Evolutionary conservation across 2,329 filamentous ascomycete species (phyloP), one percentile per base, ranked within the genome.

Genomic region (Fusarium acutatum): DNA sequence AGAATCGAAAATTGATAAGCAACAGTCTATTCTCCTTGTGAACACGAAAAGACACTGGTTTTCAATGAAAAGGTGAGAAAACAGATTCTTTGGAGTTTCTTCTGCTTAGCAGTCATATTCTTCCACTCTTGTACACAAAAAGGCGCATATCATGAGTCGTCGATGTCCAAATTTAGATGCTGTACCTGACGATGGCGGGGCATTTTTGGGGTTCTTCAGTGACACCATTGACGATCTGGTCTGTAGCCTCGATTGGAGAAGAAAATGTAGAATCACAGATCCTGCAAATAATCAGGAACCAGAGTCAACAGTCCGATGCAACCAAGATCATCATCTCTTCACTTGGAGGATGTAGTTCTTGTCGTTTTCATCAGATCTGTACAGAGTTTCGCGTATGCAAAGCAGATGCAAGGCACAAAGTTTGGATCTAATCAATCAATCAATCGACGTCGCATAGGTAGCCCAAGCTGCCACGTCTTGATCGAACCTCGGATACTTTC

Each of bases 171-270:
- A 64, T 50, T 43, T 30, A 38, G 47, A 20, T 41, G 34, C 43
- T 46, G 56, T 63, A 40, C 41, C 41, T 69, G 47, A 47, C 26
- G 22, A 60, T 59, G 28, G 60, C 46, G 64, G 71, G 71, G 58
- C 43, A 72, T 66, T 46, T 50, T 53, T 44, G 35, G 59, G 59
- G 72, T 59, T 59, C 30, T 12, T 20, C 22, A 60, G 63, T 75
- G 65, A 75, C 69, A 61, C 69, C 69, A 74, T 74, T 52, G 59
- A 69, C 69, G 73, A 69, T 70, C 58, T 74, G 54, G 47, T 35
- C 41, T 41, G 15, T 26, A 52, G 46, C 44, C n/a, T 64, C 65
- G 67, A 69, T 69, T 53, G 46, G 41, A 38, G 47, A 54, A 28
- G 24, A 50, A 50, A 64, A 32, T 69, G 57, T 43, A 63, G 26